Percentiles rank a stretch among this genome's conserved stretches.
These are phyloP conservation scores for Alternaria angustiovoidea DNA, from an alignment of 2,329 filamentous ascomycete genomes.

Conservation along the genomic window DNA sequence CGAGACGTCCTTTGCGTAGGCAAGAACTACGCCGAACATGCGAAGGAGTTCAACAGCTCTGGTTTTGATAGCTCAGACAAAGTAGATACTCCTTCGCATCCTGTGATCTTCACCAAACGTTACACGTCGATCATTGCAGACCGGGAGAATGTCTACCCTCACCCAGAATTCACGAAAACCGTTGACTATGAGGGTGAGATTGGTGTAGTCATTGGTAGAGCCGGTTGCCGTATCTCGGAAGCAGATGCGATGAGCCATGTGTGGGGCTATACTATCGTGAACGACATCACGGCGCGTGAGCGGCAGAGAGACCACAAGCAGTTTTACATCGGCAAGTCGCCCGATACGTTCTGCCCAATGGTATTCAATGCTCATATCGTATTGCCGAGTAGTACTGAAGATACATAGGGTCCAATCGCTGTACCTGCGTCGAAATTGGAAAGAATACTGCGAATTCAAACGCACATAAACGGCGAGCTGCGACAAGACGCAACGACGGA, in stretches of 20 bases:
- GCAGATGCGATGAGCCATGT: constrained; percentile 60
- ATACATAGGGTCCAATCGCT: background rate
- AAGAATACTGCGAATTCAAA: constrained; percentile 53
- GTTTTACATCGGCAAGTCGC: constrained; percentile 66
- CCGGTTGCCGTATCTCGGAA: constrained; percentile 56
- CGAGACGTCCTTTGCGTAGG: constrained; percentile 64
- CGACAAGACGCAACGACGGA: constrained; percentile 59
- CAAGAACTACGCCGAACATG: constrained; percentile 67
- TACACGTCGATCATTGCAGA: constrained; percentile 62
- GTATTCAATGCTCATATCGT: constrained; percentile 33
- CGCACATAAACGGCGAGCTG: constrained; percentile 57
- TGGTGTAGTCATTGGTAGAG: constrained; percentile 63
- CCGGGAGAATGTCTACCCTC: constrained; percentile 57
- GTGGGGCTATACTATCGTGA: constrained; percentile 66
- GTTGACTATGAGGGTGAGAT: constrained; percentile 66
- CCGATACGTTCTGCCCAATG: constrained; percentile 66
- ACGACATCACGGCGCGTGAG: constrained; percentile 37
- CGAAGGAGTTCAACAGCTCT: constrained; percentile 64
- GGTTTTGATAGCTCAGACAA: constrained; percentile 66
- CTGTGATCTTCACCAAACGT: constrained; percentile 65
- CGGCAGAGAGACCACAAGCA: constrained; percentile 60
- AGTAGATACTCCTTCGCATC: constrained; percentile 60
- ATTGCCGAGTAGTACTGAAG: background rate
- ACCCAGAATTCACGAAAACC: constrained; percentile 59
- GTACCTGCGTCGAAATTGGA: background rate